Evolutionary conservation across 495 filamentous ascomycete species (phyloP), one percentile per base, ranked within the genome.

Genomic region (Aspergillus leporis): DNA sequence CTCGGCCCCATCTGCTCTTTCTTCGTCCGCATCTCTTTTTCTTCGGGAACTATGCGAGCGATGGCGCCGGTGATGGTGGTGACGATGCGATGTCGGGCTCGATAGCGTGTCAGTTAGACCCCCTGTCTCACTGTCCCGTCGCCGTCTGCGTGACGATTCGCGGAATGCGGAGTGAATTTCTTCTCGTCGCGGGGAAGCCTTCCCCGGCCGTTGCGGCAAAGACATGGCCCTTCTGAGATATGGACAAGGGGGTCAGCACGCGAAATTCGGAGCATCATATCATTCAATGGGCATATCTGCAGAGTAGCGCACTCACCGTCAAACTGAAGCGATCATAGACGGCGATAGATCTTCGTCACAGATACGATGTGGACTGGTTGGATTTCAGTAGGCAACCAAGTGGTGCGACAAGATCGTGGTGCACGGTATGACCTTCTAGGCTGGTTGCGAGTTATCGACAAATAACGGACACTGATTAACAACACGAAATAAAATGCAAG

Each of bases 71-170:
- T 70, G 76, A 47, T 60, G 72, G 55, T 69, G 68, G 46, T 64
- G 72, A 53, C 70, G 71, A 46, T 63, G 69, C 56, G 75, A 76
- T 30, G 73, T 70, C 1, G 76, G 66, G 34, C 70, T 72, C 36
- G 64, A 61, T 0, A 73, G 68, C 31, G 55, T 60, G 61, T 85
- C 73, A 71, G 76, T 65, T 74, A 83, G 85, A 21, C 70, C 71
- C 38, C 81, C 84, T 23, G 85, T 75, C 62, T 93, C 90, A 60
- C 87, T 71, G 59, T 93, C 90, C 41, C 81, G 78, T 43, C 85
- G 83, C 30, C 85, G 85, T 56, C 89, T 83, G 30, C 86, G 84
- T 5, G 85, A 84, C n/a, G 89, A 85, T 47, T 90, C 84, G 57
- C 86, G 87, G 65, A 89, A 90, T 41, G 85, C 72, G 36, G 71